Percentiles rank a stretch among this genome's conserved stretches.
Conservation (phyloP, 2,329 filamentous ascomycete genomes). For the Westerdykella sp. region DNA sequence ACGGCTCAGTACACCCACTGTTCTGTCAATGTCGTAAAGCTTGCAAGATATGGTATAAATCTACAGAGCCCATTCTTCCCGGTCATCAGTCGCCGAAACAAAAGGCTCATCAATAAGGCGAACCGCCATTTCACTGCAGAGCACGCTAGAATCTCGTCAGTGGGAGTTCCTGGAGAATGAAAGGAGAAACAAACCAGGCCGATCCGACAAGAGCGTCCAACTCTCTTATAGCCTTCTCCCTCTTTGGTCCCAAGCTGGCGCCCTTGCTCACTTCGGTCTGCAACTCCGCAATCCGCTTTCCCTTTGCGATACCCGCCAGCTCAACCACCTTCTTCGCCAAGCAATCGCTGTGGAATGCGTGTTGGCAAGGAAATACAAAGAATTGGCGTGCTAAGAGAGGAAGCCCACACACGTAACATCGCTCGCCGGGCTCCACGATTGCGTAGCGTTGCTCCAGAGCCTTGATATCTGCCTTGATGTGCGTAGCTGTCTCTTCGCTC, state of each 20-base stretch:
- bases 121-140: constrained; percentile 93
- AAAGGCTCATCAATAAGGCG: constrained; percentile 93
- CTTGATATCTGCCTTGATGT: constrained; percentile 86
- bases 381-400: constrained; percentile 87
- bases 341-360: constrained; percentile 95
- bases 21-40: too few species aligned
- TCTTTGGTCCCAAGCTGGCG: constrained; percentile 60
- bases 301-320: constrained; percentile 67
- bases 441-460: constrained; percentile 84
- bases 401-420: constrained; percentile 81
- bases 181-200: constrained; percentile 60
- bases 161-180: constrained; percentile 14
- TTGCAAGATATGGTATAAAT: neutral
- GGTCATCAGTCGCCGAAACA: constrained; percentile 64
- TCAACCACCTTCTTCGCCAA: constrained; percentile 79
- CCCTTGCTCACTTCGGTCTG: constrained; percentile 78
- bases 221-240: constrained; percentile 80
- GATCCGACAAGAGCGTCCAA: constrained; percentile 87
- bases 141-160: constrained; percentile 54
- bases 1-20: too few species aligned
- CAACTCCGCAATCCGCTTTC: constrained; percentile 74
- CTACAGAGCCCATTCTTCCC: constrained; percentile 67
- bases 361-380: constrained; percentile 97
- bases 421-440: constrained; percentile 92
- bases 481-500: constrained; percentile 75